Conservation (phyloP, 495 filamentous ascomycete genomes). For the Xylaria acuta region DNA sequence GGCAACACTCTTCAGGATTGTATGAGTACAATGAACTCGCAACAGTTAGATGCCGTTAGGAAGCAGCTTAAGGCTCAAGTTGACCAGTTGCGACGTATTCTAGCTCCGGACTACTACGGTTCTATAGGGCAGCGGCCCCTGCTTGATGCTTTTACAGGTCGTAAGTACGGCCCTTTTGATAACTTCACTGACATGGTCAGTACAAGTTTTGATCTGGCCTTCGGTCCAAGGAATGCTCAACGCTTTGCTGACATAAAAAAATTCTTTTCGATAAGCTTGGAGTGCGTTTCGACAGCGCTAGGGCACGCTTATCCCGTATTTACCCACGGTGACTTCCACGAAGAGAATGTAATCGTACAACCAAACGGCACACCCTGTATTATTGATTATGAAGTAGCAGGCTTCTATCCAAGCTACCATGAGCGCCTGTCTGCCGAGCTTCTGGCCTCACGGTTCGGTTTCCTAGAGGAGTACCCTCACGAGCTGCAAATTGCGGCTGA, state of each 20-base stretch:
- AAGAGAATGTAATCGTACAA: constrained; percentile 1
- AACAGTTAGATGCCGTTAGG: constrained; percentile 5
- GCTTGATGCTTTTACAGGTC: background rate
- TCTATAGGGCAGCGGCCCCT: constrained; percentile 9
- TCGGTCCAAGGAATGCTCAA: too few species aligned
- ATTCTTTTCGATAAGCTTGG: background rate
- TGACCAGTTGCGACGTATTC: constrained; percentile 26
- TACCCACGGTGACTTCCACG: constrained; percentile 11
- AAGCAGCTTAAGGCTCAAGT: constrained; percentile 23
- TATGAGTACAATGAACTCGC: background rate
- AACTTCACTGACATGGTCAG: background rate
- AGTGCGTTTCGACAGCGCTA: background rate
- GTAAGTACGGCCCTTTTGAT: background rate
- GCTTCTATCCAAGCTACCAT: constrained; percentile 12
- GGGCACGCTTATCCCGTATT: constrained; percentile 1
- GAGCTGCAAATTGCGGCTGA: background rate
- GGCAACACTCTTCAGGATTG: constrained; percentile 3
- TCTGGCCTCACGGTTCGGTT: background rate
- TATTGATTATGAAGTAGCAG: constrained; percentile 19
- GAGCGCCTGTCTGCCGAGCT: background rate
- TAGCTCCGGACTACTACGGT: constrained; percentile 18
- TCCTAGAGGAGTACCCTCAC: background rate
- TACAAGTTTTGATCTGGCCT: background rate
- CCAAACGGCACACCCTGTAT: background rate
- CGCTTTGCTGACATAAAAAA: background rate